These are phyloP conservation scores for Vitis cinerea DNA, from an alignment of 164 flowering plant species.

Conservation along the genomic window DNA sequence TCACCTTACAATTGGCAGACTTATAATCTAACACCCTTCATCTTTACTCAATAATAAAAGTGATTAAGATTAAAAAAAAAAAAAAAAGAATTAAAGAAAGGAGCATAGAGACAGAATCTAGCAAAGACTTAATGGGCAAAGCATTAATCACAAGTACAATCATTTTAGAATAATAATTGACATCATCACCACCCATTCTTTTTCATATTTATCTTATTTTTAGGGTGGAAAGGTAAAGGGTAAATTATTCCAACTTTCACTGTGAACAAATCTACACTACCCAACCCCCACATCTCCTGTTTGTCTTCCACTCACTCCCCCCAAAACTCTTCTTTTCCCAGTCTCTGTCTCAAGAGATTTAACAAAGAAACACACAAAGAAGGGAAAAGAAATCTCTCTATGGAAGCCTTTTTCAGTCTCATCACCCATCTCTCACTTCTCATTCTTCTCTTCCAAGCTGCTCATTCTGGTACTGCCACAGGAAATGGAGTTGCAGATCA, in stretches of 20 bases:
- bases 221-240: not conserved
- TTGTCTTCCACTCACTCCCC: too few relatives aligned
- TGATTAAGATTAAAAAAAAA: too few relatives aligned
- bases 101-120: not conserved
- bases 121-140: not conserved
- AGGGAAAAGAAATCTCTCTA: not conserved
- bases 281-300: not conserved
- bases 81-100: not conserved
- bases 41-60: not conserved
- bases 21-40: not conserved
- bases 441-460: not conserved
- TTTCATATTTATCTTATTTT: not conserved
- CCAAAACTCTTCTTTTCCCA: too few relatives aligned
- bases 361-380: not conserved
- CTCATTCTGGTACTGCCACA: not conserved
- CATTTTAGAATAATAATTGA: not conserved
- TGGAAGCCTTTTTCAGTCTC: not conserved
- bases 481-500: not conserved
- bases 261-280: not conserved
- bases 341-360: too few relatives aligned
- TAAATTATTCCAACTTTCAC: not conserved
- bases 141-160: not conserved
- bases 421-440: not conserved
- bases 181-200: not conserved
- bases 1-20: too few relatives aligned